phyloP scores from a whole-genome alignment of 371 early-diverging fungal species.

The Lichtheimia corymbifera region DNA sequence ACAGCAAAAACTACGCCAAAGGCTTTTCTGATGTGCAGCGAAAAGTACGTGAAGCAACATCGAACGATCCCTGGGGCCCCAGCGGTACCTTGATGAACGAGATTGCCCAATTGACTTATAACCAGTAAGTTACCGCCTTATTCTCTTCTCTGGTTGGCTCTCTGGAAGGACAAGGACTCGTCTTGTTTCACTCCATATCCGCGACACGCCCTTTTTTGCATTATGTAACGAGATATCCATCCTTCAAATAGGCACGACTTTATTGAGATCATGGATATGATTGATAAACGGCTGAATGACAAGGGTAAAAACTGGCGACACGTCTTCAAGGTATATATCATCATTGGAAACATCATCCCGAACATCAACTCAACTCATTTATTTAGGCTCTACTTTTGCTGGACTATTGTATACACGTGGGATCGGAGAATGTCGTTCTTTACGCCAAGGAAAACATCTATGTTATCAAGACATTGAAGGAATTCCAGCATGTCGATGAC shows the following conservation, averaged over 20 bases:
- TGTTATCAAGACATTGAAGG: conserved; percentile 92
- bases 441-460: conserved; percentile 77
- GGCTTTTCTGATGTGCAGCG: conserved; percentile 95
- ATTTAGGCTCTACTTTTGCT: conserved; percentile 56
- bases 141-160: background rate
- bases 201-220: background rate
- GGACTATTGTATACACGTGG: conserved; percentile 77
- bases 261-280: conserved; percentile 95
- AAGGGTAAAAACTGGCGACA: conserved; percentile 98
- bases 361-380: background rate
- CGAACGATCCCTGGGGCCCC: conserved; percentile 90
- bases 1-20: conserved; percentile 93
- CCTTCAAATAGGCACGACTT: conserved; percentile 76
- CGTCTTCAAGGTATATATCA: conserved; percentile 84
- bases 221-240: conserved; percentile 4
- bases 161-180: conserved; percentile 1
- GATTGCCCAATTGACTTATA: conserved; percentile 85
- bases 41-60: conserved; percentile 94
- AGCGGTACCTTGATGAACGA: conserved; percentile 86
- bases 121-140: conserved; percentile 64
- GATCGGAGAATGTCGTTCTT: conserved; percentile 72
- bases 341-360: background rate
- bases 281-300: conserved; percentile 96
- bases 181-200: no score
- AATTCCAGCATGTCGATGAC: conserved; percentile 95